Base-by-base conservation (phyloP, 2,329 filamentous ascomycete species). In the Aspergillus sp. region DNA sequence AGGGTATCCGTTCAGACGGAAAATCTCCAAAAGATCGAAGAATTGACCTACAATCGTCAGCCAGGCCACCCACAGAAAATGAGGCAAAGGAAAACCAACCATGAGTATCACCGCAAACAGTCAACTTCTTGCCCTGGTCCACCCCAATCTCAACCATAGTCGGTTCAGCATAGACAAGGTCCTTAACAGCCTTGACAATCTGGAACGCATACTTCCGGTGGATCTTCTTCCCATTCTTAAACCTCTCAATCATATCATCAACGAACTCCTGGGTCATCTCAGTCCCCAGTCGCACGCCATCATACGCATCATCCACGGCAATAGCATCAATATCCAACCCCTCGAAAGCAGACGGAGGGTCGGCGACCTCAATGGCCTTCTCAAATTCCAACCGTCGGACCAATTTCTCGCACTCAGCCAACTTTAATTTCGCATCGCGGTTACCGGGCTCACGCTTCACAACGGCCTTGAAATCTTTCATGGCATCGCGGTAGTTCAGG, bases 171-270 rank as follows among this genome's bases (percentile, higher is more conserved):
- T 93, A 93, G 46, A 96, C 88, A 57, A 99, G 84, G 62, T 96
- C 88, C 80, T 90, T 91, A 67, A 96, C 90, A 5, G 90, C 90
- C 67, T 97, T 79, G 68, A 99, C 84, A 71, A 99, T 99, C 79
- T 97, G 91, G 81, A 93, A 98, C 64, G 93, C 95, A 72, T 97
- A 99, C 83, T 98, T 99, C 78, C 86, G 88, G 75, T 95, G 91
- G 57, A 99, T 83, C 77, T 91, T 93, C 83, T 99, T 98, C 71
- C 95, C 95, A 51, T 85, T 88, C 84, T 96, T 96, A 84, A 99
- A 99, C 33, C 95, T 83, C 74, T 95, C 85, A 56, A 91, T 93
- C 93, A 98, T 97, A 78, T 99, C 93, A 68, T 96, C 90, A 68
- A 99, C 90, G 71, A 99, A 99, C 68, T 97, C 93, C 66, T 93